phyloP scores from a whole-genome alignment of 805 yeast species.

The Yamadazyma scolyti region DNA sequence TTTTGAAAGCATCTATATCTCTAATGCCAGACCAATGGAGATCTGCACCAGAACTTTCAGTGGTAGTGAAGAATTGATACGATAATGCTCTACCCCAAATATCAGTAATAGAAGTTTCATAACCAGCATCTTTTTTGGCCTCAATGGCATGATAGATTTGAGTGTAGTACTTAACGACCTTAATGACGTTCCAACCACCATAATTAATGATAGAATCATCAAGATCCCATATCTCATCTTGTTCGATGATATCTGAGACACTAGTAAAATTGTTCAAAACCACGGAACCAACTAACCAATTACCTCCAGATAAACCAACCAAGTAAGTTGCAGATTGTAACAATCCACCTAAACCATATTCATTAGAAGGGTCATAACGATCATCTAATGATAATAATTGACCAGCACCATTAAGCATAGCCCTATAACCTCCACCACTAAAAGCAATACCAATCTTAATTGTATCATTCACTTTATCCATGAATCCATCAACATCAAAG shows the following conservation, averaged over 20 bases:
- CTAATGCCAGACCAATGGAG: slow-evolving; percentile 30
- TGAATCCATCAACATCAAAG: slow-evolving; percentile 43
- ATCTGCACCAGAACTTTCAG: slow-evolving; percentile 21
- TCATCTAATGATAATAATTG: slow-evolving; percentile 75
- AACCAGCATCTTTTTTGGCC: slow-evolving; percentile 36
- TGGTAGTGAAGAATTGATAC: slow-evolving; percentile 33
- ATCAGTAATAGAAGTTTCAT: slow-evolving; percentile 35
- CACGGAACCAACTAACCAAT: slow-evolving; percentile 64
- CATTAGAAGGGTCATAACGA: slow-evolving; percentile 51
- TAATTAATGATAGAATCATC: slow-evolving; percentile 68
- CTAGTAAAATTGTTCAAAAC: slow-evolving; percentile 57
- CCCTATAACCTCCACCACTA: slow-evolving; percentile 77
- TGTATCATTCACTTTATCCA: slow-evolving; percentile 22
- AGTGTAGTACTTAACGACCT: slow-evolving; percentile 54
- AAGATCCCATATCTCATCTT: slow-evolving; percentile 34
- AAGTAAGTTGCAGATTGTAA: slow-evolving; percentile 70
- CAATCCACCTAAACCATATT: slow-evolving; percentile 70
- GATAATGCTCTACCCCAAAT: slow-evolving; percentile 42
- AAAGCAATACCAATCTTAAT: slow-evolving; percentile 33
- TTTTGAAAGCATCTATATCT: slow-evolving; percentile 19
- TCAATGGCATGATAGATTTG: slow-evolving; percentile 24
- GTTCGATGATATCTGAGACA: slow-evolving; percentile 34
- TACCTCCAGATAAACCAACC: slow-evolving; percentile 65
- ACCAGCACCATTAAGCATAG: slow-evolving; percentile 86
- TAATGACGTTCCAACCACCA: slow-evolving; percentile 55